Conservation (phyloP, 2,329 filamentous ascomycete species). For the Lanzia echinophila region DNA sequence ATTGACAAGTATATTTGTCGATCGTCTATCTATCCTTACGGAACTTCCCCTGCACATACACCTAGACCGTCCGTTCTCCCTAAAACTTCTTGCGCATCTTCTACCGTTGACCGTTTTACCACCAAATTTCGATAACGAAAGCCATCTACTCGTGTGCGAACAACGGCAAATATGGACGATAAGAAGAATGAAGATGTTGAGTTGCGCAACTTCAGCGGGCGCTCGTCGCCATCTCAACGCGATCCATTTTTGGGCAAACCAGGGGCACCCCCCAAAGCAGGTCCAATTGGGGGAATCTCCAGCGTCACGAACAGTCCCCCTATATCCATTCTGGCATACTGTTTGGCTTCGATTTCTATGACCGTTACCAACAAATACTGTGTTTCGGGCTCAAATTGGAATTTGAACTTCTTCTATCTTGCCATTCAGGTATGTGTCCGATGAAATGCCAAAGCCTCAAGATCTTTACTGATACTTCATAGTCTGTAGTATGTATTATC, state of each 20-base stretch:
- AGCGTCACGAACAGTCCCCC: conserved; percentile 66
- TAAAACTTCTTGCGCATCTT: conserved; percentile 16
- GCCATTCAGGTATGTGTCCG: conserved; percentile 69
- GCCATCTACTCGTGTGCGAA: neutral
- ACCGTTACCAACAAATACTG: conserved; percentile 99
- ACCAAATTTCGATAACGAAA: conserved; percentile 8
- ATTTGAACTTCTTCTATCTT: conserved; percentile 93
- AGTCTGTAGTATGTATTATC: conserved; percentile 84
- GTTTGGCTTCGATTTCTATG: conserved; percentile 95
- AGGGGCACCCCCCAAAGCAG: conserved; percentile 29
- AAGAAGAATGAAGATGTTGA: conserved; percentile 74
- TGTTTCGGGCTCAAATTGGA: conserved; percentile 83
- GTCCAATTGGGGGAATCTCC: conserved; percentile 20
- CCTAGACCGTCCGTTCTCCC: neutral
- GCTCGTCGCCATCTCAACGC: conserved; percentile 31
- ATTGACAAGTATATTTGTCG: neutral
- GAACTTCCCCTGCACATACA: neutral
- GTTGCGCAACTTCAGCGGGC: conserved; percentile 31
- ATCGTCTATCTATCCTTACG: neutral
- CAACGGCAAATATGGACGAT: conserved; percentile 60
- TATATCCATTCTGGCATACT: conserved; percentile 83
- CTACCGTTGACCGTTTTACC: neutral
- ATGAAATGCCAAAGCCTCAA: neutral
- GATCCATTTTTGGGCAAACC: conserved; percentile 29
- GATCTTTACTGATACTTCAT: conserved; percentile 16